phyloP scores from a whole-genome alignment of 805 yeast genomes.

The Suhomyces canberraensis region DNA sequence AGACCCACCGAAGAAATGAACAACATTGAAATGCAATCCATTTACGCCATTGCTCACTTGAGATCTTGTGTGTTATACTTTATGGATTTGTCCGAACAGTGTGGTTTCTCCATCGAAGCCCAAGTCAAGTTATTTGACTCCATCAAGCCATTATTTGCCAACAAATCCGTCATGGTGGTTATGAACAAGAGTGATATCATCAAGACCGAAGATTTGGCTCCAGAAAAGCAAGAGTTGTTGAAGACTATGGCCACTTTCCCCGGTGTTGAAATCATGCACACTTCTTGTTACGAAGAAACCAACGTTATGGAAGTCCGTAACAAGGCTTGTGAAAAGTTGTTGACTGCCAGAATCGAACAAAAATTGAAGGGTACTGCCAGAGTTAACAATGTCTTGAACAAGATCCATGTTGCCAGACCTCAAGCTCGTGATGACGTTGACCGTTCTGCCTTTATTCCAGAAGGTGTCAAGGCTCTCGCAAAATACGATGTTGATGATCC shows the following conservation, averaged over 20 bases:
- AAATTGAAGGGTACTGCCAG: conserved; percentile 91
- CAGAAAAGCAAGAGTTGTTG: conserved; percentile 69
- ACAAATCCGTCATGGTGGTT: conserved; percentile 93
- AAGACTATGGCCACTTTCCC: conserved; percentile 60
- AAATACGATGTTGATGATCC: conserved; percentile 82
- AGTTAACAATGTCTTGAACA: conserved; percentile 83
- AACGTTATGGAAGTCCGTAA: conserved; percentile 95
- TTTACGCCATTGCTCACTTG: conserved; percentile 97
- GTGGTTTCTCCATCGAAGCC: conserved; percentile 96
- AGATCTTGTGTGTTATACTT: conserved; percentile 95
- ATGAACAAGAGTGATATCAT: conserved; percentile 93
- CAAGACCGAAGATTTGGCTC: conserved; percentile 76
- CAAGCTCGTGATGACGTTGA: conserved; percentile 80
- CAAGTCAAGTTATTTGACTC: conserved; percentile 97
- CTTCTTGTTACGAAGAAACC: conserved; percentile 92
- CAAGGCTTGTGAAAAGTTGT: conserved; percentile 93
- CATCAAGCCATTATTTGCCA: conserved; percentile 94
- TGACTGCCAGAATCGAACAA: conserved; percentile 94
- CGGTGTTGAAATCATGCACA: conserved; percentile 88
- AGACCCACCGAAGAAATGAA: conserved; percentile 99
- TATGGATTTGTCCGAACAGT: conserved; percentile 98
- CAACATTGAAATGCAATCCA: conserved; percentile 98
- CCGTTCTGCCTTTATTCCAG: conserved; percentile 82
- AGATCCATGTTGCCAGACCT: conserved; percentile 93
- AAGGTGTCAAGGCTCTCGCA: conserved; percentile 53